Conservation (phyloP, 805 yeast species). For the Candida michaelii region DNA sequence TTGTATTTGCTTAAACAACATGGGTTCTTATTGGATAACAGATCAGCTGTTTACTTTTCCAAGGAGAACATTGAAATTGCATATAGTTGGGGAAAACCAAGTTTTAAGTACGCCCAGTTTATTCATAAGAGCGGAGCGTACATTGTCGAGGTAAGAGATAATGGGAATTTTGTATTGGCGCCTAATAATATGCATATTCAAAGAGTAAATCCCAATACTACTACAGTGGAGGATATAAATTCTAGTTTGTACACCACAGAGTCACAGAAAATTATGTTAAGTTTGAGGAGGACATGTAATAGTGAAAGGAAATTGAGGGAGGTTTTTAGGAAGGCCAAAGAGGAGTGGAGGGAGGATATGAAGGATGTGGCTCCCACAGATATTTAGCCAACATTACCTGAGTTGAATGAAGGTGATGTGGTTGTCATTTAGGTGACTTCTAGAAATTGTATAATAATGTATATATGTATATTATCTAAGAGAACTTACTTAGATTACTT, state of each 20-base stretch:
- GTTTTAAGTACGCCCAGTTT: constrained; percentile 80
- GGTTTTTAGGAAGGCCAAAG: constrained; percentile 58
- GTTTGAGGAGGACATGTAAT: constrained; percentile 62
- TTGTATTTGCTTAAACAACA: constrained; percentile 64
- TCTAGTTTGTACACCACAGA: constrained; percentile 45
- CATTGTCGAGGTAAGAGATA: constrained; percentile 79
- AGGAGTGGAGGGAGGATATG: constrained; percentile 14
- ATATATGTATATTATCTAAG: too few relatives aligned
- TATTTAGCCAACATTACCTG: too few relatives aligned
- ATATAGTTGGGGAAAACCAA: constrained; percentile 91
- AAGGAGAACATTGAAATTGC: constrained; percentile 60
- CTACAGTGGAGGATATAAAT: constrained; percentile 24
- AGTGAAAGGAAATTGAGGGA: constrained; percentile 47
- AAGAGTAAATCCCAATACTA: constrained; percentile 47
- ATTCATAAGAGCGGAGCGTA: constrained; percentile 88
- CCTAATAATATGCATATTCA: constrained; percentile 85
- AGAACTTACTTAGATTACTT: too few relatives aligned
- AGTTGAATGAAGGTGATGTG: too few relatives aligned
- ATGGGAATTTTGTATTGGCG: constrained; percentile 76
- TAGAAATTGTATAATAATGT: constrained; percentile 2
- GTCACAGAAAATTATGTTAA: constrained; percentile 72
- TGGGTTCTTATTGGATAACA: constrained; percentile 79
- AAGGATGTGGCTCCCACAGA: constrained; percentile 18
- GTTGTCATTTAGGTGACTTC: too few relatives aligned
- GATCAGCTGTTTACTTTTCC: constrained; percentile 65